Evolutionary conservation across 192 early-diverging fungal species (phyloP), one percentile per base, ranked within the genome.

Genomic region (Backusella australiensis): DNA sequence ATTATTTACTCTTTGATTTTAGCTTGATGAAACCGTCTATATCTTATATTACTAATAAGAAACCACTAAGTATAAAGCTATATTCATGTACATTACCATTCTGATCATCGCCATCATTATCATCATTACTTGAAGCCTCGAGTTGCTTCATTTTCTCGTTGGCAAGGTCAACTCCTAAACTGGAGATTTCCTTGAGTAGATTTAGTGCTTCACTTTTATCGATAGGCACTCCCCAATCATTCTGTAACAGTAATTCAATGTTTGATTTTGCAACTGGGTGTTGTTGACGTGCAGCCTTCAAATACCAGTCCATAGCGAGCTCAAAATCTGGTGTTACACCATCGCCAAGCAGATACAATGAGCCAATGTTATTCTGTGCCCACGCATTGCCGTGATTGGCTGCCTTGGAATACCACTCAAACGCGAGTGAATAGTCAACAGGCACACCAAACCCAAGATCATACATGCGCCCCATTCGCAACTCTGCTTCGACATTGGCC

Each of bases 301-400:
- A 29, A 63, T 63, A 63, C 56, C 56, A 63, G 4, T 26, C 23
- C 56, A 63, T 63, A 14, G 56, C 56, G 4, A 63, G 56, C 1
- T 63, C 56, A 63, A 63, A 63, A 29, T 63, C 56, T 29, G 56
- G 56, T 29, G 56, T 63, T 11, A 63, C 56, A 63, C 56, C 56
- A 29, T 63, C 56, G 5, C 56, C 56, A 63, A 63, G 56, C 19
- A 63, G 11, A 14, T 14, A 63, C 9, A 63, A 1, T 5, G 56
- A 63, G 12, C 56, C 56, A 26, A 63, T 63, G 11, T 63, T 63
- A 29, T 63, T 63, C 56, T 63, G 56, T 4, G 56, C 56, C 56
- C 56, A 63, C 0, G 26, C 9, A 9, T 63, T 63, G 12, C 23
- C 56, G 4, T 63, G 56, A 12, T 63, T 63, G 23, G 56, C 56